These are phyloP conservation scores for Scytalidium sp. DNA, from an alignment of 2,329 filamentous ascomycete species.

Conservation along the genomic window DNA sequence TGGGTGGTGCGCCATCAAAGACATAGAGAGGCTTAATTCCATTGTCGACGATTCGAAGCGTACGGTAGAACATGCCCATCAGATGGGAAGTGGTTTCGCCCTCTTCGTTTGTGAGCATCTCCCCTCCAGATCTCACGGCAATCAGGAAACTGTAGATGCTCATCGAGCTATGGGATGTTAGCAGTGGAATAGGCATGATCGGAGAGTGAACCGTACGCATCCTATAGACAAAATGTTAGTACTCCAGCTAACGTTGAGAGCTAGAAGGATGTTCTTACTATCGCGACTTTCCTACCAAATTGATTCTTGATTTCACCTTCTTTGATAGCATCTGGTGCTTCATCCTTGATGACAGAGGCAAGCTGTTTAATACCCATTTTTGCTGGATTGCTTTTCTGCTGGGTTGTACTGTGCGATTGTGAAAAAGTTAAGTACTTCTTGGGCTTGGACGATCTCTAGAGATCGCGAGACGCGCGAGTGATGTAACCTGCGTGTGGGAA, in stretches of 20 bases:
- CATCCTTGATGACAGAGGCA: conserved; percentile 80
- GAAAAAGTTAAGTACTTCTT: conserved; percentile 5
- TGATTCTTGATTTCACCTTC: conserved; percentile 98
- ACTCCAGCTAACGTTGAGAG: conserved; percentile 1
- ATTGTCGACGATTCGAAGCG: conserved; percentile 95
- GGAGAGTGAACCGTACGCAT: conserved; percentile 44
- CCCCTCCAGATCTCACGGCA: conserved; percentile 92
- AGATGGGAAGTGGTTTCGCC: conserved; percentile 97
- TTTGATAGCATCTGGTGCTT: conserved; percentile 94
- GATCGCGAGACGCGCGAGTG: conserved; percentile 5
- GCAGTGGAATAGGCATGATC: background rate
- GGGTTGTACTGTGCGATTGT: background rate
- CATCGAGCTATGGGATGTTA: conserved; percentile 69
- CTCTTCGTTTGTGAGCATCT: conserved; percentile 91
- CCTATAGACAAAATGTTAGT: conserved; percentile 35
- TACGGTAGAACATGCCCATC: conserved; percentile 99
- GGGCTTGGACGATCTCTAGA: background rate
- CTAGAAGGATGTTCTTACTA: conserved; percentile 59
- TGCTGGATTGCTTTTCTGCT: conserved; percentile 9
- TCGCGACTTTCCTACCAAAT: conserved; percentile 96
- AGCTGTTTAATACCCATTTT: conserved; percentile 69
- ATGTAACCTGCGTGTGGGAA: background rate
- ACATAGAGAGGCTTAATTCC: conserved; percentile 98
- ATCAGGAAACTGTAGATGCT: conserved; percentile 99
- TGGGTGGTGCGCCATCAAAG: conserved; percentile 94